phyloP scores from a whole-genome alignment of 305 asterid genomes.

The Fraxinus greggii region DNA sequence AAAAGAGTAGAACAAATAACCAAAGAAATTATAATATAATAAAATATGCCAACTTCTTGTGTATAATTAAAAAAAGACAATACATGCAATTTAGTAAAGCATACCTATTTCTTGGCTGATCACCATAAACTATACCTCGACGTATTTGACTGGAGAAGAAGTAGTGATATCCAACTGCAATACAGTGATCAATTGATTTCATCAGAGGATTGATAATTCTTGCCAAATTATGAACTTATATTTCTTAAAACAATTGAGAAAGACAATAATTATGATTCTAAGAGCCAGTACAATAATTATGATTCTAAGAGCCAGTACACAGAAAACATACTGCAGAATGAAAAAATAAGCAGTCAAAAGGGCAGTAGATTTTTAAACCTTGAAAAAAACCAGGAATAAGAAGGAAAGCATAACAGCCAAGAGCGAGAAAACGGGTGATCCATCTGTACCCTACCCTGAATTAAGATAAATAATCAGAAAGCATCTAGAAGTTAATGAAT shows the following conservation, averaged over 20 bases:
- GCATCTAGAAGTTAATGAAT: conserved; percentile 11
- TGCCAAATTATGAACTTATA: background rate
- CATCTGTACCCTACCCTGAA: conserved; percentile 94
- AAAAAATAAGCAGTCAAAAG: background rate
- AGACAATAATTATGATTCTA: background rate
- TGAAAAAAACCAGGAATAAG: conserved; percentile 46
- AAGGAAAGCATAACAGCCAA: conserved; percentile 77
- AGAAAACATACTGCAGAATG: background rate
- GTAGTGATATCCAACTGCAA: conserved; percentile 87
- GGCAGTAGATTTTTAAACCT: conserved; percentile 48
- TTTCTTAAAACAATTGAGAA: background rate
- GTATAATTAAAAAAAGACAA: background rate
- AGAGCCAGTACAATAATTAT: background rate
- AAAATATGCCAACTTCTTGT: background rate
- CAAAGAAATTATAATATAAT: background rate
- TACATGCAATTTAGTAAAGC: background rate
- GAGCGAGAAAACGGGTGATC: conserved; percentile 84
- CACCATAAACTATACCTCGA: conserved; percentile 82
- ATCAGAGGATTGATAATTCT: background rate
- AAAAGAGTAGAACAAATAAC: background rate
- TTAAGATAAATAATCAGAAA: conserved; percentile 39
- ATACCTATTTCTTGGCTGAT: conserved; percentile 92
- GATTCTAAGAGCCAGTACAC: background rate
- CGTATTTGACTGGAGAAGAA: conserved; percentile 70
- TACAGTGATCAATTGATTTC: background rate